phyloP scores from a whole-genome alignment of 768 basidiomycete genomes.

The Holtermanniella nyarrowii region DNA sequence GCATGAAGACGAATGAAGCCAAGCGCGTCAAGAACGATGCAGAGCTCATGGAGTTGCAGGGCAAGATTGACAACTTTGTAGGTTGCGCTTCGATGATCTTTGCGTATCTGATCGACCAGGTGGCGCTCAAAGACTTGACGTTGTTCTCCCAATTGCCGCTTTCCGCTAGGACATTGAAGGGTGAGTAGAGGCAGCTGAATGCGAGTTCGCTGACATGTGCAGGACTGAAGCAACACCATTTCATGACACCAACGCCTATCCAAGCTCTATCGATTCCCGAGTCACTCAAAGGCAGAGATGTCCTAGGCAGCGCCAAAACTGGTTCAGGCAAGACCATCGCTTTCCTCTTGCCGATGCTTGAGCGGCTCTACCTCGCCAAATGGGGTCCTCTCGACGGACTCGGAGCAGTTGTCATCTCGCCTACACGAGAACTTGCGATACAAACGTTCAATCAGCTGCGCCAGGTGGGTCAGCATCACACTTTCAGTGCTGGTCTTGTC shows the following conservation, averaged over 20 bases:
- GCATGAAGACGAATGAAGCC: slow-evolving; percentile 27
- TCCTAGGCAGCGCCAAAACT: slow-evolving; percentile 60
- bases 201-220: neutral
- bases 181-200: slow-evolving; percentile 38
- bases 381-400: slow-evolving; percentile 67
- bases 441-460: slow-evolving; percentile 95
- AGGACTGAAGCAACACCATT: slow-evolving; percentile 82
- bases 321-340: slow-evolving; percentile 68
- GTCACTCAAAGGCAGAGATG: slow-evolving; percentile 55
- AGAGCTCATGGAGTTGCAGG: slow-evolving; percentile 37
- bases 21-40: slow-evolving; percentile 33
- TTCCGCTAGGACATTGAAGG: slow-evolving; percentile 63
- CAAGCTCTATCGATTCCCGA: slow-evolving; percentile 54
- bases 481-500: slow-evolving; percentile 85
- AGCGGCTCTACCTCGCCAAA: slow-evolving; percentile 54
- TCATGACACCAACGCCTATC: slow-evolving; percentile 76
- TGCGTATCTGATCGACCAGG: slow-evolving; percentile 42
- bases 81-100: slow-evolving; percentile 7
- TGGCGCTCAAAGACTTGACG: slow-evolving; percentile 47
- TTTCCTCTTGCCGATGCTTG: slow-evolving; percentile 59
- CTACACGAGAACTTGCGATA: slow-evolving; percentile 87
- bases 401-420: slow-evolving; percentile 85
- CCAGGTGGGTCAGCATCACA: slow-evolving; percentile 82
- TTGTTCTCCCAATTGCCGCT: slow-evolving; percentile 68
- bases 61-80: slow-evolving; percentile 38